phyloP scores from a whole-genome alignment of 1,284 basidiomycete species.

The Malassezia sp. region DNA sequence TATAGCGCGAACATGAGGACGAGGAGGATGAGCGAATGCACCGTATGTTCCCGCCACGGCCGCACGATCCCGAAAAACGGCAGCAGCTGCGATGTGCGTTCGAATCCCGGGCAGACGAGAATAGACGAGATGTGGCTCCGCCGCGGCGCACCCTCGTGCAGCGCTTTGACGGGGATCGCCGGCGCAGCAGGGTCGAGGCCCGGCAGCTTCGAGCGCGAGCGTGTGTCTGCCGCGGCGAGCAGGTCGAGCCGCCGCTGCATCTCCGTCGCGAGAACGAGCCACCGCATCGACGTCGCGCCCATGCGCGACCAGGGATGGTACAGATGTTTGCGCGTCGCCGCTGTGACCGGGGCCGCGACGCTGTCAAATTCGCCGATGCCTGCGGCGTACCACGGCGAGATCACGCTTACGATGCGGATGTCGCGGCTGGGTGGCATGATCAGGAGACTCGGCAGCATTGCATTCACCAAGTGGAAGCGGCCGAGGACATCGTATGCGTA shows the following conservation, averaged over 20 bases:
- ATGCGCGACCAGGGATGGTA: conserved; percentile 16
- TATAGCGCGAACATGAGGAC: conserved; percentile 17
- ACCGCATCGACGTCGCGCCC: conserved; percentile 24
- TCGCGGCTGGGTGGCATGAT: conserved; percentile 29
- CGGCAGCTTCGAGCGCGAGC: conserved; percentile 26
- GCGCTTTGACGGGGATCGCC: background rate
- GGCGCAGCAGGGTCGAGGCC: conserved; percentile 21
- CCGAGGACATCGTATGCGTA: conserved; percentile 26
- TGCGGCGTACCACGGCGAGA: conserved; percentile 38
- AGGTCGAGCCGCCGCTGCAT: conserved; percentile 31
- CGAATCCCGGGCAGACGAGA: conserved; percentile 40
- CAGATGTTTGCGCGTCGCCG: background rate
- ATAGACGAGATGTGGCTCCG: conserved; percentile 30
- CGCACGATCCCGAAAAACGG: conserved; percentile 1
- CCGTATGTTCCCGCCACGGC: background rate
- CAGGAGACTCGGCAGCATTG: conserved; percentile 28
- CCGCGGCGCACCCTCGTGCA: conserved; percentile 1
- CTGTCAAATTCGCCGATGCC: conserved; percentile 24
- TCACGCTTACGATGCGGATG: conserved; percentile 27
- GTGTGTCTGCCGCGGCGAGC: conserved; percentile 30
- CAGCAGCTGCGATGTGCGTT: conserved; percentile 17
- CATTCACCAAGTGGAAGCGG: conserved; percentile 33
- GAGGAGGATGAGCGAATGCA: conserved; percentile 13
- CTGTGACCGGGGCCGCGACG: conserved; percentile 11
- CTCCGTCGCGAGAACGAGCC: conserved; percentile 26